phyloP scores from a whole-genome alignment of 2,329 filamentous ascomycete genomes.

The Claviceps spartinae region DNA sequence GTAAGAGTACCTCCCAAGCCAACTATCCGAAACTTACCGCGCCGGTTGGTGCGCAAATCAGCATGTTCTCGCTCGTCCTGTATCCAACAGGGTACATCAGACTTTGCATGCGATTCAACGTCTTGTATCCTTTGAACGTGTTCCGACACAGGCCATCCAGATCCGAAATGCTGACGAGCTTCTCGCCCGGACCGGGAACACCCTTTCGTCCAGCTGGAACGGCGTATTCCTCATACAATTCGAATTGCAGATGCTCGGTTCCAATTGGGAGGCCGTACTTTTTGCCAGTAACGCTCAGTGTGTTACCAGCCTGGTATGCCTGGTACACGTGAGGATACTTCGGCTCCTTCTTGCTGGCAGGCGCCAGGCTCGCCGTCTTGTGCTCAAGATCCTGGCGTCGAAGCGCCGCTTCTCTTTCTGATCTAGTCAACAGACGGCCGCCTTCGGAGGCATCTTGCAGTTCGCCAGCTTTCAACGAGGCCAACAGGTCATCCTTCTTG shows the following conservation, averaged over 20 bases:
- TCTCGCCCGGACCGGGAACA: conserved; percentile 56
- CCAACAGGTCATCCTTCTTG: conserved; percentile 55
- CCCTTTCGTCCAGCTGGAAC: conserved; percentile 77
- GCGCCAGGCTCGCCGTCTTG: conserved; percentile 59
- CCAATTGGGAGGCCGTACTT: conserved; percentile 74
- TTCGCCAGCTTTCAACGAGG: conserved; percentile 24
- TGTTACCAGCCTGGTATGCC: conserved; percentile 70
- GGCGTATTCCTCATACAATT: conserved; percentile 79
- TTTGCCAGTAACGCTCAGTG: conserved; percentile 62
- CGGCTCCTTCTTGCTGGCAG: conserved; percentile 57
- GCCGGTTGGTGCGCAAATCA: conserved; percentile 94
- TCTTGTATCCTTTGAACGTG: conserved; percentile 92
- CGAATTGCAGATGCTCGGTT: conserved; percentile 52
- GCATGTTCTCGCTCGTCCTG: conserved; percentile 93
- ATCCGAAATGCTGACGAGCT: conserved; percentile 63
- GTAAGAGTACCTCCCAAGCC: not conserved
- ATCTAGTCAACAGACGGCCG: conserved; percentile 52
- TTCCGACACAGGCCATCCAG: conserved; percentile 78
- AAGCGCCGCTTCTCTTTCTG: conserved; percentile 68
- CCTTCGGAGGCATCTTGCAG: conserved; percentile 18
- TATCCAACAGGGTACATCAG: conserved; percentile 92
- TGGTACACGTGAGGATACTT: conserved; percentile 93
- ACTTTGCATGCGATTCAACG: conserved; percentile 95
- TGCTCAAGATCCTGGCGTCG: conserved; percentile 67
- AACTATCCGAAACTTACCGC: conserved; percentile 40